A percentile compares a stretch with the other conserved stretches of the same genome.
Conservation (phyloP, 352 stramenopile genomes). For the Phytophthora fragariaefolia region DNA sequence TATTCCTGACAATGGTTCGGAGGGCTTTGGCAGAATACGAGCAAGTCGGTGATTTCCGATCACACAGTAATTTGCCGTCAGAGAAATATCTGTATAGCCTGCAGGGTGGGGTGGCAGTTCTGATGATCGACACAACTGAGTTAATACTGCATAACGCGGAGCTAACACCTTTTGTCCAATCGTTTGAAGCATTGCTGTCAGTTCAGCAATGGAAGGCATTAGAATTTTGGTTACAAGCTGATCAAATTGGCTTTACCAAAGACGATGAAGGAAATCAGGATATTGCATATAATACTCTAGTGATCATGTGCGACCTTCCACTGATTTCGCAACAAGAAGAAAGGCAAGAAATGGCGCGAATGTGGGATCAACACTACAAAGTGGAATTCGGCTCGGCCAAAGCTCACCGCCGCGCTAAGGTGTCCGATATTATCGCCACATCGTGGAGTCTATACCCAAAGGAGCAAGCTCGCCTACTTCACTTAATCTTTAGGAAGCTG, state of each 20-base stretch:
- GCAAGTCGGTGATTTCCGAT: constrained; percentile 30
- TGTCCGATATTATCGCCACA: not conserved
- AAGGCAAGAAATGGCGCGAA: constrained; percentile 16
- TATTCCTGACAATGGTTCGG: constrained; percentile 36
- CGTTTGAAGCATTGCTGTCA: constrained; percentile 40
- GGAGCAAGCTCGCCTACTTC: constrained; percentile 45
- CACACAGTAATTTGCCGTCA: not conserved
- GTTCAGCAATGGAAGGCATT: constrained; percentile 42
- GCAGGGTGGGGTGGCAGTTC: constrained; percentile 28
- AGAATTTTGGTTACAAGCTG: constrained; percentile 39
- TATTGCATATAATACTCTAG: constrained; percentile 25
- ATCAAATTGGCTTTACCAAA: not conserved
- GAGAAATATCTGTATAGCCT: constrained; percentile 43
- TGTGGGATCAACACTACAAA: constrained; percentile 20
- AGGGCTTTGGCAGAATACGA: constrained; percentile 55
- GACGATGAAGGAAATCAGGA: not conserved
- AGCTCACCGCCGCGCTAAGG: not conserved
- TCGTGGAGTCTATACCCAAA: constrained; percentile 54
- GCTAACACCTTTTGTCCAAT: constrained; percentile 32
- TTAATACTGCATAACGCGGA: constrained; percentile 24
- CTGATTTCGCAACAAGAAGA: constrained; percentile 31
- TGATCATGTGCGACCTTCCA: constrained; percentile 65
- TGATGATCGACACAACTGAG: constrained; percentile 59
- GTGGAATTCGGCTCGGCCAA: not conserved
- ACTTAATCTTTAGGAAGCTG: constrained; percentile 46